phyloP scores from a whole-genome alignment of 305 asterid genomes.

The Fraxinus baroniana region DNA sequence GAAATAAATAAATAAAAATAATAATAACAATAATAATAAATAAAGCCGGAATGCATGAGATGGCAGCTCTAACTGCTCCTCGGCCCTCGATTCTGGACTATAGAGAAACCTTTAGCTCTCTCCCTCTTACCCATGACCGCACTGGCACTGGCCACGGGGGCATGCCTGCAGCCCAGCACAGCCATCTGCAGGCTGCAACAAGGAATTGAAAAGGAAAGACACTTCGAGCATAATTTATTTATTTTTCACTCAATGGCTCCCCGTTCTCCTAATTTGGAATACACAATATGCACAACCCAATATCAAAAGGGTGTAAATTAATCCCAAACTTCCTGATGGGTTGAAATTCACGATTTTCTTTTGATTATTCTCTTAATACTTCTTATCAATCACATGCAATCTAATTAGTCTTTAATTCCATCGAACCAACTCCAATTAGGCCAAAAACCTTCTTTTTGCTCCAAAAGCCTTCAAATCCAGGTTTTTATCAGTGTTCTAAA shows the following conservation, averaged over 20 bases:
- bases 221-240: too few species aligned
- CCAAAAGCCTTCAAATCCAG: neutral
- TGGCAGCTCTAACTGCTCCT: neutral
- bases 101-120: neutral
- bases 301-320: neutral
- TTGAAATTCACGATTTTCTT: too few species aligned
- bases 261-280: neutral
- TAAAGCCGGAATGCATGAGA: too few species aligned
- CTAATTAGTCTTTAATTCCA: neutral
- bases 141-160: neutral
- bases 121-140: neutral
- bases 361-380: neutral
- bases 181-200: neutral
- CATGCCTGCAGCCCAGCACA: neutral
- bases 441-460: neutral
- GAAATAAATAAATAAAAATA: too few species aligned
- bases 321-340: too few species aligned
- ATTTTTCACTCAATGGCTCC: neutral
- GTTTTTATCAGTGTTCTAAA: too few species aligned
- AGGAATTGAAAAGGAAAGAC: too few species aligned
- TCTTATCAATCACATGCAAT: neutral
- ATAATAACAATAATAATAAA: too few species aligned
- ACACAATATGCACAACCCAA: neutral
- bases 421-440: neutral
- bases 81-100: neutral